Evolutionary conservation across 208 protist genomes (phyloP).

Genomic region (Trypanosoma conorhini): DNA sequence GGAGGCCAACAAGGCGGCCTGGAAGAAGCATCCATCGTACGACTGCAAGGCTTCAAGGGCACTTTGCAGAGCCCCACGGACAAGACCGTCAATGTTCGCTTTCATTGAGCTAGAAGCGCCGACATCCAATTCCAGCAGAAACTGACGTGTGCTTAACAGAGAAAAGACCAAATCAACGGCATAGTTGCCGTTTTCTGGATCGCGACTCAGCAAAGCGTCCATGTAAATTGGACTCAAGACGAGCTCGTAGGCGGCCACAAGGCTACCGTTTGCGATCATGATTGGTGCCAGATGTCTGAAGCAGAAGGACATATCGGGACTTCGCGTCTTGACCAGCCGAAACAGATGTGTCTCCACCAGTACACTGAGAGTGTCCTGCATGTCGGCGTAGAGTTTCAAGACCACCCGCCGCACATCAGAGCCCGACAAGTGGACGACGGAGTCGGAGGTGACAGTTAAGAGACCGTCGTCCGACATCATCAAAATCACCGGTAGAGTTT

Average conservation of each 20-base stretch:
- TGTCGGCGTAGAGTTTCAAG: slow-evolving; percentile 39
- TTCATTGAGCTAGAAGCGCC: slow-evolving; percentile 7
- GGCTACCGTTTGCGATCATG: slow-evolving; percentile 76
- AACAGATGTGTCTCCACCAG: slow-evolving; percentile 79
- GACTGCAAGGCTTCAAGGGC: slow-evolving; percentile 56
- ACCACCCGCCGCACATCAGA: slow-evolving; percentile 43
- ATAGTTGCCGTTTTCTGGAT: slow-evolving; percentile 38
- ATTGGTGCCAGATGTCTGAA: slow-evolving; percentile 62
- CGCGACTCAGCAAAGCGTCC: slow-evolving; percentile 48
- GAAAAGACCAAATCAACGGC: slow-evolving; percentile 67
- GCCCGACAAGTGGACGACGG: slow-evolving; percentile 49
- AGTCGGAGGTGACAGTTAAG: slow-evolving; percentile 45
- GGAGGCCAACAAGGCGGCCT: slow-evolving; percentile 50
- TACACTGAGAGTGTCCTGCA: slow-evolving; percentile 60
- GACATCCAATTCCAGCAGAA: slow-evolving; percentile 57
- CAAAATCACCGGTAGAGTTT: slow-evolving; percentile 59
- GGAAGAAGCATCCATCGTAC: slow-evolving; percentile 55
- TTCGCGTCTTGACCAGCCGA: slow-evolving; percentile 68
- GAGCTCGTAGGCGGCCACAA: slow-evolving; percentile 42
- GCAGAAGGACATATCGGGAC: slow-evolving; percentile 57
- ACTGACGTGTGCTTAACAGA: slow-evolving; percentile 50
- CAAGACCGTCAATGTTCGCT: slow-evolving; percentile 28
- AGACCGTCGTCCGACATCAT: slow-evolving; percentile 66
- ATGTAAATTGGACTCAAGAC: slow-evolving; percentile 54
- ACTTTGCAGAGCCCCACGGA: slow-evolving; percentile 37